Conservation (phyloP, 352 stramenopile species). For the Globisporangium iwayamae region DNA sequence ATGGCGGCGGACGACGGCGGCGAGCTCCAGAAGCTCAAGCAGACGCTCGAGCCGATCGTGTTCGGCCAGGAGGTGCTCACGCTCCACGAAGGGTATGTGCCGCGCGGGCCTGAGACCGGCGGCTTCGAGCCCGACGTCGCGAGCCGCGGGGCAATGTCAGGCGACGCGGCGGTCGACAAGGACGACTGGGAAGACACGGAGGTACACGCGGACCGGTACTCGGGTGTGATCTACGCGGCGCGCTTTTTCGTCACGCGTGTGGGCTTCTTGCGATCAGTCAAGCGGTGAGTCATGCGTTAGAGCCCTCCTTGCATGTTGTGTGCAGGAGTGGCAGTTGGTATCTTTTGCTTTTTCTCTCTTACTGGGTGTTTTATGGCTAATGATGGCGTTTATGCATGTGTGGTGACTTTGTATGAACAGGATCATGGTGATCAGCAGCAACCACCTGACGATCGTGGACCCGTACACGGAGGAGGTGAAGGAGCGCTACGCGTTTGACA, state of each 20-base stretch:
- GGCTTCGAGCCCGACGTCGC: constrained; percentile 45
- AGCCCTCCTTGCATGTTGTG: not conserved
- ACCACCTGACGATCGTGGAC: constrained; percentile 80
- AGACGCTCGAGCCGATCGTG: constrained; percentile 49
- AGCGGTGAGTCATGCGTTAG: constrained; percentile 28
- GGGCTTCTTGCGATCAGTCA: constrained; percentile 73
- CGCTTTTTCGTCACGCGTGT: constrained; percentile 86
- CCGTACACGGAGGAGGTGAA: constrained; percentile 85
- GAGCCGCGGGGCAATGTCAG: constrained; percentile 16
- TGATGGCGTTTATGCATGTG: constrained; percentile 2
- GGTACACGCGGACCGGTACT: constrained; percentile 61
- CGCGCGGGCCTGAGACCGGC: constrained; percentile 60
- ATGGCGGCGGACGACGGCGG: constrained; percentile 24
- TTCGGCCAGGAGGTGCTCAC: constrained; percentile 48
- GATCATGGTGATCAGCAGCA: constrained; percentile 78
- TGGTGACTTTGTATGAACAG: constrained; percentile 19
- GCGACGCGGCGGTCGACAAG: constrained; percentile 19
- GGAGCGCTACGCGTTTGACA: constrained; percentile 83
- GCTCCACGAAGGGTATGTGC: constrained; percentile 62
- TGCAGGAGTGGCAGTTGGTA: not conserved
- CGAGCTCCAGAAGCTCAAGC: constrained; percentile 69
- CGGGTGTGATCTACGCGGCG: constrained; percentile 79
- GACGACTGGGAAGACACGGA: constrained; percentile 43
- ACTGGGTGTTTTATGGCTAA: not conserved
- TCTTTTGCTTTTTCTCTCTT: constrained; percentile 4